Percentiles rank a stretch among this genome's conserved stretches.
phyloP scores from a whole-genome alignment of 2,329 filamentous ascomycete genomes.

The Neopestalotiopsis sp. region DNA sequence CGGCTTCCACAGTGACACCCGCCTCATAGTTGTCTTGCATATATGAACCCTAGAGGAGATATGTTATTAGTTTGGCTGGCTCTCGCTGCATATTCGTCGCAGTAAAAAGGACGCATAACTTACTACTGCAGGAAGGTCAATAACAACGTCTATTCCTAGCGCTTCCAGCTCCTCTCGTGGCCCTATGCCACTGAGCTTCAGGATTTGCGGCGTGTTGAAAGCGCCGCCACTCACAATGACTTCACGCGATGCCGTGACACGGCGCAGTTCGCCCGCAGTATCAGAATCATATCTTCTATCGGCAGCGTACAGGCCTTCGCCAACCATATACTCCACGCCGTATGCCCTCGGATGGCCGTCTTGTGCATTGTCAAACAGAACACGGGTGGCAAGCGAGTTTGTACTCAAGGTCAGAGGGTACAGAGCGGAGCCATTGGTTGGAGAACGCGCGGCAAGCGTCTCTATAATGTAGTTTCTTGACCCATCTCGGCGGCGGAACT shows the following conservation, averaged over 20 bases:
- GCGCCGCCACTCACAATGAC: constrained; percentile 26
- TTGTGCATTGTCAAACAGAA: not conserved
- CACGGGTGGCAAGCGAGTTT: not conserved
- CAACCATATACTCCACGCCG: not conserved
- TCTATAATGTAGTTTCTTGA: constrained; percentile 34
- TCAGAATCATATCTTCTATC: not conserved
- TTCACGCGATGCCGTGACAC: constrained; percentile 24
- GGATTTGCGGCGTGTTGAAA: constrained; percentile 39
- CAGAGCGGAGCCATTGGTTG: not conserved
- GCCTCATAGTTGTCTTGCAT: not conserved
- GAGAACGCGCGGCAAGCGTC: not conserved
- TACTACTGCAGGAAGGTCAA: constrained; percentile 50
- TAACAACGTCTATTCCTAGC: constrained; percentile 52
- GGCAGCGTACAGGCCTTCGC: not conserved
- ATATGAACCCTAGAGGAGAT: not conserved
- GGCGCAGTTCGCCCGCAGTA: constrained; percentile 18
- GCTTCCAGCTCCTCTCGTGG: constrained; percentile 30
- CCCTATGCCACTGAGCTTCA: constrained; percentile 41
- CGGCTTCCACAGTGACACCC: not conserved
- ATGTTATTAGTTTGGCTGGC: too few species aligned
- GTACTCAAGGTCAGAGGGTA: not conserved
- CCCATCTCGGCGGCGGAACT: constrained; percentile 15
- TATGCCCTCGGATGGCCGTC: not conserved
- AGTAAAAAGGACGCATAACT: not conserved
- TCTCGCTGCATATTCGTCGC: too few species aligned